Percentiles rank a stretch among this genome's conserved stretches.
Evolutionary conservation across 2,329 filamentous ascomycete genomes (phyloP).

Genomic region (Nemania diffusa): DNA sequence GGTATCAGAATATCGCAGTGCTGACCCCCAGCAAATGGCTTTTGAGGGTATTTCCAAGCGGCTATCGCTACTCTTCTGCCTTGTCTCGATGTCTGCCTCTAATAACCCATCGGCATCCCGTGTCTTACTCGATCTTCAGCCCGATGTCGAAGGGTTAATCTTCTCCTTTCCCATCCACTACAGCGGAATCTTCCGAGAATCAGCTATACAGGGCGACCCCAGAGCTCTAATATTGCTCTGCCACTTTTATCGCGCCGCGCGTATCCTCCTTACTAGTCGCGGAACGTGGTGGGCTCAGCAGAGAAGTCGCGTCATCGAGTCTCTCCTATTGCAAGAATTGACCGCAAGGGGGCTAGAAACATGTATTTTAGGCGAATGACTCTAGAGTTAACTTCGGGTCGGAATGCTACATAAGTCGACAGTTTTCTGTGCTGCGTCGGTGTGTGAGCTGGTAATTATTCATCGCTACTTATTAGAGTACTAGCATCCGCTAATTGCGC

Average conservation of each 20-base stretch:
- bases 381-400: background rate
- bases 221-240: conserved; percentile 20
- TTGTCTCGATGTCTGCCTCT: conserved; percentile 11
- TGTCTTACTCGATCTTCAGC: background rate
- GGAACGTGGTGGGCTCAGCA: conserved; percentile 26
- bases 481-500: too few relatives aligned
- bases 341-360: conserved; percentile 7
- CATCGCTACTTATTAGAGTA: too few relatives aligned
- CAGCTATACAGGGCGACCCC: conserved; percentile 16
- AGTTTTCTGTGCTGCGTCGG: too few relatives aligned
- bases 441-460: too few relatives aligned
- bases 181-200: conserved; percentile 15
- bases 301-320: conserved; percentile 25
- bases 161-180: conserved; percentile 31
- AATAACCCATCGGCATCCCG: background rate
- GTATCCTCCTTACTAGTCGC: conserved; percentile 15
- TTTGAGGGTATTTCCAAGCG: conserved; percentile 15
- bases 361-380: background rate
- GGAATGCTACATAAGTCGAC: too few relatives aligned
- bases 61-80: conserved; percentile 25
- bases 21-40: background rate
- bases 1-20: background rate
- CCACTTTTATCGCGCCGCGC: conserved; percentile 27
- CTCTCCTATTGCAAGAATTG: conserved; percentile 18
- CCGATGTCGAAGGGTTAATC: conserved; percentile 17